Conservation (phyloP, 441 rosid genomes). For the Manihot esculenta region DNA sequence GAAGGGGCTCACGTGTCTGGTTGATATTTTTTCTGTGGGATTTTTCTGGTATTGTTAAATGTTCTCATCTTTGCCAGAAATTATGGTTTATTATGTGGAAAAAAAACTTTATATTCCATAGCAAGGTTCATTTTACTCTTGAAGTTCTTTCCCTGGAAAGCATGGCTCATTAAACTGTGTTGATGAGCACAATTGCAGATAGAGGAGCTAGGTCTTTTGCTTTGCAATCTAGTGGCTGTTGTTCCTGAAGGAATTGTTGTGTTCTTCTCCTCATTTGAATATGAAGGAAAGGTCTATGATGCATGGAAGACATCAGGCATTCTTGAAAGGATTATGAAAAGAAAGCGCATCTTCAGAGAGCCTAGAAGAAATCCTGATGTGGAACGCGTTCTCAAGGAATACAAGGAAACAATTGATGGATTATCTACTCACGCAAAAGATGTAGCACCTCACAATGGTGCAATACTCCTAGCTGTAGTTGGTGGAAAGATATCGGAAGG, state of each 20-base stretch:
- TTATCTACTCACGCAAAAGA: constrained; percentile 24
- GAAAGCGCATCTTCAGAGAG: constrained; percentile 79
- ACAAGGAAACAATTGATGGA: constrained; percentile 66
- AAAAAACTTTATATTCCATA: constrained; percentile 10
- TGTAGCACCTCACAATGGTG: constrained; percentile 53
- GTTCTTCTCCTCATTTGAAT: constrained; percentile 95
- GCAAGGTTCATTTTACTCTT: not conserved
- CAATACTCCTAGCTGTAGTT: constrained; percentile 82
- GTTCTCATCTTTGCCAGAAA: not conserved
- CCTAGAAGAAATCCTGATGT: constrained; percentile 73
- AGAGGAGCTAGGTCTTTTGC: constrained; percentile 81
- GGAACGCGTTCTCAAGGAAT: constrained; percentile 72
- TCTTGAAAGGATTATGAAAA: constrained; percentile 73
- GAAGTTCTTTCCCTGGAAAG: not conserved
- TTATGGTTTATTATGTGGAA: not conserved
- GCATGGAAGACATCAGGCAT: constrained; percentile 83
- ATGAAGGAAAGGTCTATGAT: constrained; percentile 71
- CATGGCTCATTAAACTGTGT: constrained; percentile 13
- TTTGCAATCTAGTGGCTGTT: constrained; percentile 78
- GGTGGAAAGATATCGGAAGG: constrained; percentile 99
- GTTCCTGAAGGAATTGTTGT: constrained; percentile 92
- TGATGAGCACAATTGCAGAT: constrained; percentile 49
- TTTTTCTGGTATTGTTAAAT: not conserved
- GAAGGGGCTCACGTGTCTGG: constrained; percentile 1
- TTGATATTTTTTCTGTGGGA: not conserved